phyloP scores from a whole-genome alignment of 2,329 filamentous ascomycete genomes.

The Arthroderma sp. region DNA sequence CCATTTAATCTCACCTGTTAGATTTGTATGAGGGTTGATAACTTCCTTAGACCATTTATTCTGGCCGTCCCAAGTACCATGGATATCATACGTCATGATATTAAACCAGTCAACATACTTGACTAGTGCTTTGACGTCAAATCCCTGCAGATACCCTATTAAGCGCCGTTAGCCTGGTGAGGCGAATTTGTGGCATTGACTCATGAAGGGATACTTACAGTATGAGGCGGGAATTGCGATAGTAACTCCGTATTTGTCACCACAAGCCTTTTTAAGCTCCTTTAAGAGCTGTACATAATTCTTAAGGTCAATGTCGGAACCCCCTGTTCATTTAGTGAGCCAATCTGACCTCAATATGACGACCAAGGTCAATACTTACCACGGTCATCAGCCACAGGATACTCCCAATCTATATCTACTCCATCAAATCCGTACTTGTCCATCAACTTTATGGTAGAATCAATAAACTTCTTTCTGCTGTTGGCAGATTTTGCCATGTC shows the following conservation, averaged over 20 bases:
- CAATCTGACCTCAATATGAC: not conserved
- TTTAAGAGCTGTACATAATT: slow-evolving; percentile 7
- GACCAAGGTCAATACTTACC: slow-evolving; percentile 3
- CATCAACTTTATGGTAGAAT: slow-evolving; percentile 5
- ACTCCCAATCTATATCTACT: slow-evolving; percentile 12
- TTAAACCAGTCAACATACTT: slow-evolving; percentile 17
- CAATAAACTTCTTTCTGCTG: slow-evolving; percentile 7
- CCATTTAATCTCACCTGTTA: slow-evolving; percentile 13
- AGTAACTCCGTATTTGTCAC: slow-evolving; percentile 5
- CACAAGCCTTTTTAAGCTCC: slow-evolving; percentile 4
- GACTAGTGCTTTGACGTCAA: slow-evolving; percentile 13
- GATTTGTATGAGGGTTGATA: slow-evolving; percentile 15
- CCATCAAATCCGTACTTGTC: slow-evolving; percentile 7
- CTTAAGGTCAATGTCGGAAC: slow-evolving; percentile 12
- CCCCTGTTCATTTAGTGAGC: slow-evolving; percentile 12
- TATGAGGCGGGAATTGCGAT: slow-evolving; percentile 8
- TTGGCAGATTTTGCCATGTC: slow-evolving; percentile 10
- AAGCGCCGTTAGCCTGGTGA: no score
- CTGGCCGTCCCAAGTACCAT: slow-evolving; percentile 15
- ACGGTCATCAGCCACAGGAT: slow-evolving; percentile 24
- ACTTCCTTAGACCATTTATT: slow-evolving; percentile 9
- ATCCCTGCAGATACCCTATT: slow-evolving; percentile 15
- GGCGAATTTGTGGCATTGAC: not conserved
- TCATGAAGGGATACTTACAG: slow-evolving; percentile 2
- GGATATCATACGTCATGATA: slow-evolving; percentile 18